phyloP scores from a whole-genome alignment of 2,329 filamentous ascomycete species.

The Alternaria sp. region DNA sequence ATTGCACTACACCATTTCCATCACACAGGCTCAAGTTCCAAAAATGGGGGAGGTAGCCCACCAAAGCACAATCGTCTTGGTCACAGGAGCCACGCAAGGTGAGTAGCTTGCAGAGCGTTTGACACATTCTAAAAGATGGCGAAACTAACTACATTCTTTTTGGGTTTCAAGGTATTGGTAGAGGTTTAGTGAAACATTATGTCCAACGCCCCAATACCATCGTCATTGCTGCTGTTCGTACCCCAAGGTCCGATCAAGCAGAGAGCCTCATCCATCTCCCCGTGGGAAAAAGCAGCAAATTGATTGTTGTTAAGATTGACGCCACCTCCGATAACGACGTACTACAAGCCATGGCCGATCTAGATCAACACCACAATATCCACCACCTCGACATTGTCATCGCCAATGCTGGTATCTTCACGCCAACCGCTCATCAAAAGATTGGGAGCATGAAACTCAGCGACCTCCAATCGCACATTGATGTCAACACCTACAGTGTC shows the following conservation, averaged over 20 bases:
- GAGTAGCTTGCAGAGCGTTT: too few species aligned
- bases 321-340: slow-evolving; percentile 17
- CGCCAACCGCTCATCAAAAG: too few species aligned
- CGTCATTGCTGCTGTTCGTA: slow-evolving; percentile 55
- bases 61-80: slow-evolving; percentile 1
- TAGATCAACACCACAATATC: slow-evolving; percentile 15
- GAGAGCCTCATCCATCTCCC: too few species aligned
- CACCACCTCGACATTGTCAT: slow-evolving; percentile 26
- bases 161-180: slow-evolving; percentile 15
- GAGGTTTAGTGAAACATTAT: too few species aligned
- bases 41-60: too few species aligned
- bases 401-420: slow-evolving; percentile 10
- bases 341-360: slow-evolving; percentile 8
- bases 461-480: too few species aligned
- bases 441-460: too few species aligned
- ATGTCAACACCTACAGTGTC: too few species aligned
- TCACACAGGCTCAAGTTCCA: too few species aligned
- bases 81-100: slow-evolving; percentile 1
- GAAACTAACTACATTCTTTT: too few species aligned
- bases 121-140: too few species aligned
- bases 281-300: not conserved
- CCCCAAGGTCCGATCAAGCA: slow-evolving; percentile 21
- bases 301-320: slow-evolving; percentile 26
- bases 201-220: slow-evolving; percentile 16
- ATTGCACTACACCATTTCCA: too few species aligned